Base-by-base conservation (phyloP, 768 basidiomycete genomes). In the Royoungia palumana region DNA sequence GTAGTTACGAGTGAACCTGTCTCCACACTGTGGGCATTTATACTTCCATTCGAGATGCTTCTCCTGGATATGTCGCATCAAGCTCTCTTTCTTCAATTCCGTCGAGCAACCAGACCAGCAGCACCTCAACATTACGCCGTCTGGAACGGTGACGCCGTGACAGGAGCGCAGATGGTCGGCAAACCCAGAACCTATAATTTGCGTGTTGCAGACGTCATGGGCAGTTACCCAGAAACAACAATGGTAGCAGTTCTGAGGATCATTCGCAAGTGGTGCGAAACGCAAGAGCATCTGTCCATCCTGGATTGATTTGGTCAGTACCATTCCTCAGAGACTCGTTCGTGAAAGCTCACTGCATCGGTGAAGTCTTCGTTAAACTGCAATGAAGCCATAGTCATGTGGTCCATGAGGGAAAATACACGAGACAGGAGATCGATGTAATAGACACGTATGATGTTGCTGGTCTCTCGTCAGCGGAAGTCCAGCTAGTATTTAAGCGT, bases 21-120 rank as follows among this genome's bases (percentile, higher is more conserved):
- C 58, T 5, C 21, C 2, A 25, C 65, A 69, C 16, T 37, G 14
- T 7, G 51, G 38, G 42, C 65, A 67, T 4, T 7, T 0, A 25
- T 54, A 46, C 35, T 14, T 57, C 21, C 40, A 32, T 40, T 51
- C 49, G 19, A 67, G 55, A 19, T 67, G 65, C 28, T 22, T 50
- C 35, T 67, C 65, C 20, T 54, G 54, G 16, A 67, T 39, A 16
- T 69, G 65, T 13, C 67, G 53, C 25, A 47, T 25, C 13, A 67
- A 22, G 20, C 67, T 65, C 48, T 67, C 65, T 35, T 44, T 67
- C 20, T 51, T 69, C 63, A 69, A 61, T 0, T 38, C 44, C 8
- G 22, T 0, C 5, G 3, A 19, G 24, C 65, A 69, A 8, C 32
- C 39, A 17, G 9, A 4, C 65, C 65, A 69, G 28, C 9, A 21